Conservation (phyloP, 495 filamentous ascomycete genomes). For the Podospora sp. region DNA sequence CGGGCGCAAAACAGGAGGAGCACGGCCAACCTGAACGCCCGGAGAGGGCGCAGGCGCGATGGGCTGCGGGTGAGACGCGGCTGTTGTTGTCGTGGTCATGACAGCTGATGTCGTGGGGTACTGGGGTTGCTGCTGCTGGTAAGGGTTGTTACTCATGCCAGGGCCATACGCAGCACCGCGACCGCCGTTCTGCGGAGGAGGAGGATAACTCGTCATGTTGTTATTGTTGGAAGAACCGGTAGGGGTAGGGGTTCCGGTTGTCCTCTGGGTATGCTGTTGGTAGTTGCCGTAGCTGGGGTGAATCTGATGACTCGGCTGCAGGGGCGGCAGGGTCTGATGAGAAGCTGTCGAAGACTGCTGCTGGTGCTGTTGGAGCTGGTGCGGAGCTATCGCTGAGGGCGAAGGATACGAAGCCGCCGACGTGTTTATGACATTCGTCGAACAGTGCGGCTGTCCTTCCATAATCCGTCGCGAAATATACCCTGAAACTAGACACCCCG, state of each 20-base stretch:
- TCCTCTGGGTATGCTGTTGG: slow-evolving; percentile 62
- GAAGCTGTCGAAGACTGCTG: slow-evolving; percentile 54
- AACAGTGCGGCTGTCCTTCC: slow-evolving; percentile 40
- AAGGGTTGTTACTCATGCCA: slow-evolving; percentile 49
- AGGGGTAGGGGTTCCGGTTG: slow-evolving; percentile 61
- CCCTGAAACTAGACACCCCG: slow-evolving; percentile 28
- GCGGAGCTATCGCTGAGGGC: slow-evolving; percentile 34
- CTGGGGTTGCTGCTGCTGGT: slow-evolving; percentile 49
- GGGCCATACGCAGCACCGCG: slow-evolving; percentile 49
- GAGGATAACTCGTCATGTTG: slow-evolving; percentile 63
- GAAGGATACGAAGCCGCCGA: slow-evolving; percentile 41
- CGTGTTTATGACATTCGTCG: slow-evolving; percentile 44
- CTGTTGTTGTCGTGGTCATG: slow-evolving; percentile 65
- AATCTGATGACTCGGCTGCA: slow-evolving; percentile 67
- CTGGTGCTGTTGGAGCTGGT: slow-evolving; percentile 30
- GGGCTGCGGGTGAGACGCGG: slow-evolving; percentile 69
- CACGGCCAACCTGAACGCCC: slow-evolving; percentile 50
- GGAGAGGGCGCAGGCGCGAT: slow-evolving; percentile 70
- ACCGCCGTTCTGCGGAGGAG: slow-evolving; percentile 55
- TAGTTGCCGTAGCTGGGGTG: slow-evolving; percentile 58
- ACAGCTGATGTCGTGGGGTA: slow-evolving; percentile 65
- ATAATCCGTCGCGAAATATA: slow-evolving; percentile 43
- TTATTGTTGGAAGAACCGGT: slow-evolving; percentile 62
- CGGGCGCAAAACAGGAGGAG: slow-evolving; percentile 56
- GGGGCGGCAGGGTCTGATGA: slow-evolving; percentile 70